phyloP scores from a whole-genome alignment of 441 rosid genomes.

The Populus hybrid region DNA sequence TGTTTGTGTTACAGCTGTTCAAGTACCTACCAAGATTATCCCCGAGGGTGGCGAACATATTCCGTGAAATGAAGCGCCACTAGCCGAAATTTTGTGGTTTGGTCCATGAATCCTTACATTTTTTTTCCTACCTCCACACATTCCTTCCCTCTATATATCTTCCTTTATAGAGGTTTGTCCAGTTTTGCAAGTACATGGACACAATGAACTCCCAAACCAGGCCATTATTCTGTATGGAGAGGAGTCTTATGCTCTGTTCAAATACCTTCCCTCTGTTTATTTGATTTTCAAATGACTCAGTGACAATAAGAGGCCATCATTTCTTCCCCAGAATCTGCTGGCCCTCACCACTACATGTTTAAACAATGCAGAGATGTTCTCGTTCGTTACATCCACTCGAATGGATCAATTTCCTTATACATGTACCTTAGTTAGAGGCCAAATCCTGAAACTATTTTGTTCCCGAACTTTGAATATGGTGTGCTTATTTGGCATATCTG shows the following conservation, averaged over 20 bases:
- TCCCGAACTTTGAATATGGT: not conserved
- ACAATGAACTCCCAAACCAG: not conserved
- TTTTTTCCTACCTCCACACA: not conserved
- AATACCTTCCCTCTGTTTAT: not conserved
- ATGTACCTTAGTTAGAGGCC: not conserved
- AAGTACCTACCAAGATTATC: slow-evolving; percentile 81
- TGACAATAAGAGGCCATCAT: not conserved
- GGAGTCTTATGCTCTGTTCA: not conserved
- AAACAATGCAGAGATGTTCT: not conserved
- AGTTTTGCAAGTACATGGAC: not conserved
- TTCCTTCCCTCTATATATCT: not conserved
- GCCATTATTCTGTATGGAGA: not conserved
- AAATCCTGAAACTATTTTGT: not conserved
- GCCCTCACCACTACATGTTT: not conserved
- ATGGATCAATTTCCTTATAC: not conserved
- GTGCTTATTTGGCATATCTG: not conserved
- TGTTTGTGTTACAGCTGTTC: slow-evolving; percentile 52
- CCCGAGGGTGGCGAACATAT: slow-evolving; percentile 63
- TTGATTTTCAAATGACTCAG: not conserved
- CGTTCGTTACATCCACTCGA: not conserved
- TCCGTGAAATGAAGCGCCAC: slow-evolving; percentile 78
- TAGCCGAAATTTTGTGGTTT: slow-evolving; percentile 23
- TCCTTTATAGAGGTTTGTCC: not conserved
- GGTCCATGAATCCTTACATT: not conserved
- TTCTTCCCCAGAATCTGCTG: not conserved